Base-by-base conservation (phyloP, 768 basidiomycete species). In the Lactarius deliciosus region DNA sequence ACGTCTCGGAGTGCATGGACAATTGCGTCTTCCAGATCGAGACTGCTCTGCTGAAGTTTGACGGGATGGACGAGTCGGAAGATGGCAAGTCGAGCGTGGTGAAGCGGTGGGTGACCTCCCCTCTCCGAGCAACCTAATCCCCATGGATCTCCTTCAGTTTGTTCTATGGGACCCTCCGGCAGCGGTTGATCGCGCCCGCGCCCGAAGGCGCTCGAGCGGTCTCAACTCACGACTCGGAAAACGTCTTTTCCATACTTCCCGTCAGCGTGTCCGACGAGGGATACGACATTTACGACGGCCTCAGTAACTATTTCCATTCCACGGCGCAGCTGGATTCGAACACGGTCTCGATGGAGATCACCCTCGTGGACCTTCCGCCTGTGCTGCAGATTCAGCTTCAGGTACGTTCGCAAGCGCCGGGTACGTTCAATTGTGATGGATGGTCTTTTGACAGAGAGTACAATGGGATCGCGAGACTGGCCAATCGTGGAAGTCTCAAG, bases 1-100 rank as follows among this genome's bases (percentile, higher is more conserved):
- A 99, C 75, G 96, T 98, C 15, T 90, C 96, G 0, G 97, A 99
- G 77, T 98, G 96, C 77, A 94, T 98, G 90, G 96, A 98, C 77
- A 98, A 98, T 73, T 96, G 96, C 79, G 91, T 99, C 83, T 97
- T 97, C 79, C 97, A 98, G 77, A 94, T 98, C 60, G 97, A 99
- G 77, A 90, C 93, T 5, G 95, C 94, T 1, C 75, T 94, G 57
- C 80, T 94, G 45, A 91, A 91, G 72, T 90, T 94, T 67, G 85
- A 85, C 60, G 84, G 81, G 10, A 72, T 78, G 50, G 77, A 77
- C 43, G 80, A 74, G 11, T 75, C 78, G 25, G 81, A 79, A 68
- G 81, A 81, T 45, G 86, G 86, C 63, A 86, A 86, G 72, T 83
- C 82, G 0, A 93, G 93, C 68, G 82, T 96, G 11, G 89, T 97